Evolutionary conservation across 331 rosid species (phyloP), one percentile per base, ranked within the genome.

Genomic region (Malus hybrid): DNA sequence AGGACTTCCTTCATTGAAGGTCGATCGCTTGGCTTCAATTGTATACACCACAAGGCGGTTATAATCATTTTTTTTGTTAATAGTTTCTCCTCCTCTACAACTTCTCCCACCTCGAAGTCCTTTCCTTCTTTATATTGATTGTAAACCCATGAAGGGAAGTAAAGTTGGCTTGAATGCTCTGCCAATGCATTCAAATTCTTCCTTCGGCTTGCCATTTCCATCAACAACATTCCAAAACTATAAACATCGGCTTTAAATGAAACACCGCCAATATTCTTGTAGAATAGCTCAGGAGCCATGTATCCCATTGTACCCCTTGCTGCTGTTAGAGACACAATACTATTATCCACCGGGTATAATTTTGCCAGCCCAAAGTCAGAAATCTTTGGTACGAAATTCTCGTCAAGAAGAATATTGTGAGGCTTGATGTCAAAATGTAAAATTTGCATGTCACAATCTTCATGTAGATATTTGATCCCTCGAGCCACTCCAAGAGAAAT

Each of bases 391-490:
- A 5, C 2, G 24, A 77, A 48, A 24, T 69, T 77, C 10, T 61
- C 48, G 10, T 77, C 75, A 2, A 26, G 39, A 12, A 39, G 46
- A 39, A 39, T 39, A 4, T 39, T 39, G 46, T 39, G 46, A 39
- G 46, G 46, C 1, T 61, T 63, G 67, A 66, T 75, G 22, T 75
- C 79, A 14, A 75, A 75, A 52, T 75, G 79, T 6, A 75, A 53
- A 2, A 66, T 75, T 6, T 42, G 46, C 57, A 64, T 24, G 28
- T 66, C 79, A 16, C 79, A 75, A 30, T 4, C 79, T 66, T 53
- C 73, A 30, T 75, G 79, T 15, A 75, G 79, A 55, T 75, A 75
- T 44, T 75, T 46, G 6, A 75, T 64, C 7, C 71, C 77, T 29
- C 33, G 55, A 24, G 78, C 78, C 15, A 64, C 55, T 7, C 72